Percentiles rank a stretch among this genome's conserved stretches.
Conservation (phyloP, 192 early-diverging fungal species). For the Coemansia sp. region DNA sequence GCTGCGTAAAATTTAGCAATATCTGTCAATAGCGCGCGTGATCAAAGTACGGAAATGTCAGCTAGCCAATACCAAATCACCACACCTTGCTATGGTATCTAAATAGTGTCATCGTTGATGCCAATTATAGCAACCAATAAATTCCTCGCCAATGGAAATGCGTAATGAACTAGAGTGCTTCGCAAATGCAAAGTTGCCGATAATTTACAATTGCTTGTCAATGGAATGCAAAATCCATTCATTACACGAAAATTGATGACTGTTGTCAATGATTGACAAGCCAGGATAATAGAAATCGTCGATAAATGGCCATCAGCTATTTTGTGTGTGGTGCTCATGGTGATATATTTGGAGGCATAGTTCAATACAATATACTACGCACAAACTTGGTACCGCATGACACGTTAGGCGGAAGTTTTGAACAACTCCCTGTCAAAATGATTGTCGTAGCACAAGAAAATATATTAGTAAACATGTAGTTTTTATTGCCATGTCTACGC, state of each 20-base stretch:
- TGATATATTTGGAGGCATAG: not conserved
- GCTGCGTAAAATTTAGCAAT: not conserved
- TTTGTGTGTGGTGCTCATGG: not conserved
- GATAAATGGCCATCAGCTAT: not conserved
- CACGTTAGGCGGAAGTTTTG: too few species aligned
- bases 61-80: not conserved
- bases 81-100: not conserved
- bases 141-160: not conserved
- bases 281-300: not conserved
- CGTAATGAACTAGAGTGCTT: not conserved
- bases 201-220: not conserved
- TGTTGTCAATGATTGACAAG: not conserved
- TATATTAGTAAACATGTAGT: not conserved
- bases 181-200: not conserved
- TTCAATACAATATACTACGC: not conserved
- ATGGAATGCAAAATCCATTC: conserved; percentile 1
- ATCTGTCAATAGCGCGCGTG: conserved; percentile 6
- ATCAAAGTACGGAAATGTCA: not conserved
- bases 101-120: not conserved
- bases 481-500: conserved; percentile 8
- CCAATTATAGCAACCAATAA: not conserved
- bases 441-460: too few species aligned
- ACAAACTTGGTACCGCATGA: not conserved
- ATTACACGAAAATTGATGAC: conserved; percentile 1
- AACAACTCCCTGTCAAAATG: too few species aligned